These are phyloP conservation scores for Pseudogymnoascus sp. DNA, from an alignment of 2,329 filamentous ascomycete species.

Conservation along the genomic window DNA sequence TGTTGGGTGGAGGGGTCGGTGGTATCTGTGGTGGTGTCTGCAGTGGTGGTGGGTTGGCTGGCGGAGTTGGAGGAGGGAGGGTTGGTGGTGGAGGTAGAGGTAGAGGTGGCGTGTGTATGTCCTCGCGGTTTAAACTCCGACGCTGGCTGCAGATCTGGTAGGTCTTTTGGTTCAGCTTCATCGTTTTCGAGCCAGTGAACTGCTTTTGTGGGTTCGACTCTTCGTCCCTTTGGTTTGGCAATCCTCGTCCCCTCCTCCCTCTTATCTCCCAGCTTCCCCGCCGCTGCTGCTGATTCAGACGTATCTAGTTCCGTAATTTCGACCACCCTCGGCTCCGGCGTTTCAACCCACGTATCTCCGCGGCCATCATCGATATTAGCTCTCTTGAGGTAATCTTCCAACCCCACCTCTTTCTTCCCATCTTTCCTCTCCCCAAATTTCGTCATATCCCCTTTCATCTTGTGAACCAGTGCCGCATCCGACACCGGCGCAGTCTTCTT, in stretches of 20 bases:
- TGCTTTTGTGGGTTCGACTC: not conserved
- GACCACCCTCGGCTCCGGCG: too few relatives aligned
- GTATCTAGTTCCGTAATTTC: too few relatives aligned
- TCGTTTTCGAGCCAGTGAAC: not conserved
- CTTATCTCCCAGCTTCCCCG: too few relatives aligned
- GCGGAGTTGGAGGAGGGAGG: too few relatives aligned
- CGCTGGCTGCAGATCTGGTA: not conserved
- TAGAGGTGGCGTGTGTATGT: not conserved
- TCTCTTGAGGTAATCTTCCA: constrained; percentile 13
- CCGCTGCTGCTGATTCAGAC: too few relatives aligned
- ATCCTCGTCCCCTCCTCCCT: not conserved
- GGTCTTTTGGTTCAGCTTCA: not conserved
- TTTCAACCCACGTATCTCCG: constrained; percentile 24
- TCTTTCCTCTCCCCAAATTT: not conserved
- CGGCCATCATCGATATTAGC: constrained; percentile 27
- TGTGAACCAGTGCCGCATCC: not conserved
- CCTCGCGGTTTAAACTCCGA: not conserved
- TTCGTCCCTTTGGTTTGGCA: not conserved
- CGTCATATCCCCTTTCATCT: not conserved
- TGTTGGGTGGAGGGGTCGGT: not conserved
- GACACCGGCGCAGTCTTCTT: constrained; percentile 39
- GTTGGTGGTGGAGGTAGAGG: too few relatives aligned
- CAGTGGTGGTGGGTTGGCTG: not conserved
- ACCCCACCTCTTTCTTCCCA: not conserved
- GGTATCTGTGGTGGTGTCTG: not conserved